Conservation (phyloP, 1,139 yeast genomes). For the Starmera stellimalicola region DNA sequence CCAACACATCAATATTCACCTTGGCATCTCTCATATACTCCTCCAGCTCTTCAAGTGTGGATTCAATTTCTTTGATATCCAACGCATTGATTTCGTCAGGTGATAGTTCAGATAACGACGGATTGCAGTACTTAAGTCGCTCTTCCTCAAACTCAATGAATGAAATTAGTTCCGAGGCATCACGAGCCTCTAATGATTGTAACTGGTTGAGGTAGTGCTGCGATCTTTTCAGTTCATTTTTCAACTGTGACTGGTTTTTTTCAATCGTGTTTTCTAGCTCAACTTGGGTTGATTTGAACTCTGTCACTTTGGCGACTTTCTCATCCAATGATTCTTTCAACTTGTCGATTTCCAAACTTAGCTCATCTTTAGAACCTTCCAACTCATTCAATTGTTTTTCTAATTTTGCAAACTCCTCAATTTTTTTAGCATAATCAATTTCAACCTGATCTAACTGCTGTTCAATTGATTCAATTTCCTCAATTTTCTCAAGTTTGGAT, state of each 20-base stretch:
- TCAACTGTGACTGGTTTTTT: constrained; percentile 36
- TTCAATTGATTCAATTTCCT: constrained; percentile 28
- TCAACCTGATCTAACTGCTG: constrained; percentile 28
- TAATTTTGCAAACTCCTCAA: constrained; percentile 21
- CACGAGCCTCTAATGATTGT: constrained; percentile 37
- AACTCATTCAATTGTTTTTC: constrained; percentile 23
- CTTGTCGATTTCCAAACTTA: constrained; percentile 17
- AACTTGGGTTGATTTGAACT: constrained; percentile 58
- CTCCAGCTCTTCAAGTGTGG: constrained; percentile 48
- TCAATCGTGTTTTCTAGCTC: constrained; percentile 62
- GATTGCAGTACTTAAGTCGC: constrained; percentile 10
- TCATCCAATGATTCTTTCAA: constrained; percentile 40
- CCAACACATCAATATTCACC: constrained; percentile 66
- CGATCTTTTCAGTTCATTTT: constrained; percentile 32
- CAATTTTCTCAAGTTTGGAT: constrained; percentile 30
- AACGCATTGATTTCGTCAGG: constrained; percentile 45
- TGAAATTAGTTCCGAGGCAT: constrained; percentile 27
- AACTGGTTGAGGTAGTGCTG: constrained; percentile 31
- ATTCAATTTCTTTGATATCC: constrained; percentile 40
- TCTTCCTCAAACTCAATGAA: constrained; percentile 17
- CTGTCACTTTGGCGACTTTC: constrained; percentile 44
- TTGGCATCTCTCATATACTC: constrained; percentile 46
- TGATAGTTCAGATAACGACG: constrained; percentile 31
- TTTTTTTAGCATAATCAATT: constrained; percentile 15
- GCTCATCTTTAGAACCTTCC: constrained; percentile 19